Evolutionary conservation across 2,329 filamentous ascomycete species (phyloP).

Genomic region (Fusarium ambrosium): DNA sequence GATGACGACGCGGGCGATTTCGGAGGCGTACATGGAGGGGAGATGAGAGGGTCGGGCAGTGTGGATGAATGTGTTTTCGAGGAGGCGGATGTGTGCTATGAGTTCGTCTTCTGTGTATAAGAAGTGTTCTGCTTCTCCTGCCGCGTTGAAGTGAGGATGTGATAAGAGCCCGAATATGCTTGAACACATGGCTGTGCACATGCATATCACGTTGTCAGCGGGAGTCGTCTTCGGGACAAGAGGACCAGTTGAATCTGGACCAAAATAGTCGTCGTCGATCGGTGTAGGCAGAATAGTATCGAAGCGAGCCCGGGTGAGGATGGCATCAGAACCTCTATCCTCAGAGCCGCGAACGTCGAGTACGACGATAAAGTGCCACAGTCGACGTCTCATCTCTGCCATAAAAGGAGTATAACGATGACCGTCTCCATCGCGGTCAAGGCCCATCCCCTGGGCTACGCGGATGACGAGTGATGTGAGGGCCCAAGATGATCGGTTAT

Average conservation of each 20-base stretch:
- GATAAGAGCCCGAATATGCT: conserved; percentile 56
- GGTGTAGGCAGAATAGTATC: conserved; percentile 65
- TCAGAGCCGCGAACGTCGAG: conserved; percentile 69
- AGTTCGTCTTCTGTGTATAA: conserved; percentile 56
- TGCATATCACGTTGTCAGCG: conserved; percentile 57
- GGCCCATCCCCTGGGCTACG: conserved; percentile 57
- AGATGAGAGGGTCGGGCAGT: conserved; percentile 51
- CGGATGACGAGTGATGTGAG: conserved; percentile 58
- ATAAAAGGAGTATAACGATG: conserved; percentile 62
- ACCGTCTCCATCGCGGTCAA: conserved; percentile 59
- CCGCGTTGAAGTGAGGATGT: conserved; percentile 49
- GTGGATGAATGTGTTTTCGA: conserved; percentile 57
- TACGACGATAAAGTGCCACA: conserved; percentile 75
- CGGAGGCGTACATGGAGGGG: conserved; percentile 55
- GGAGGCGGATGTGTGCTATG: conserved; percentile 54
- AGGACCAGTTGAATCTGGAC: conserved; percentile 53
- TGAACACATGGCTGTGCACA: conserved; percentile 57
- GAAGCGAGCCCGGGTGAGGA: conserved; percentile 58
- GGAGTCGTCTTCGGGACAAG: conserved; percentile 54
- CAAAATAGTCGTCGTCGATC: conserved; percentile 66
- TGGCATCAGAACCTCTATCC: conserved; percentile 63
- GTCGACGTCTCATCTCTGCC: conserved; percentile 69
- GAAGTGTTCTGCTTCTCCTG: conserved; percentile 33
- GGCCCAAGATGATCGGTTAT: conserved; percentile 58
- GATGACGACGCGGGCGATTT: conserved; percentile 58